A percentile compares a stretch with the other conserved stretches of the same genome.
Evolutionary conservation across 176 grass and related monocot genomes (phyloP).

Genomic region (Elymus sibiricus): DNA sequence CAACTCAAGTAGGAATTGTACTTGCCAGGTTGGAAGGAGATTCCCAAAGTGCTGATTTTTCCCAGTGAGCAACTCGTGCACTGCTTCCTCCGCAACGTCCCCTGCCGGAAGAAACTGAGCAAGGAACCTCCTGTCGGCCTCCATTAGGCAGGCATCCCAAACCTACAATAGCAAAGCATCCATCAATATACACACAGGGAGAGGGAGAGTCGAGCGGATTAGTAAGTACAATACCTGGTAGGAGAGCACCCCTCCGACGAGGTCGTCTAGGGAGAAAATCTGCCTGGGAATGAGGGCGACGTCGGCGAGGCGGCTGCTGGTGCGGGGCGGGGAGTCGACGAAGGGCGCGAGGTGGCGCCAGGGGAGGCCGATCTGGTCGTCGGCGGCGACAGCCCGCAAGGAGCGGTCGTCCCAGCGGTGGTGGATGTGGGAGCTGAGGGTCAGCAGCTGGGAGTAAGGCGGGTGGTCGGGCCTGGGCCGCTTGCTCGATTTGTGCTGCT

Average conservation of each 20-base stretch:
- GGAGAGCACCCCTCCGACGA: constrained; percentile 38
- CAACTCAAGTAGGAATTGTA: background rate
- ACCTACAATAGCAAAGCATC: background rate
- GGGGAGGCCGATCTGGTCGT: constrained; percentile 47
- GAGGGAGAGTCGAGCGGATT: no score
- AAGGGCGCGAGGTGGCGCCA: constrained; percentile 50
- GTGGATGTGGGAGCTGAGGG: constrained; percentile 40
- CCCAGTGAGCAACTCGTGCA: constrained; percentile 50
- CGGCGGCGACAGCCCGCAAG: constrained; percentile 46
- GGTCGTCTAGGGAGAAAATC: constrained; percentile 46
- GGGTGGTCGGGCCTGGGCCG: background rate
- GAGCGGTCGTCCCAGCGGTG: constrained; percentile 38
- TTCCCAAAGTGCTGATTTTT: constrained; percentile 64
- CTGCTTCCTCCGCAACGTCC: constrained; percentile 45
- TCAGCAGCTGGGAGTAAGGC: background rate
- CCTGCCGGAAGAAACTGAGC: constrained; percentile 62
- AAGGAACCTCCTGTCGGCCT: constrained; percentile 58
- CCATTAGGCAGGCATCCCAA: constrained; percentile 44
- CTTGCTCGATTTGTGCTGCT: constrained; percentile 47
- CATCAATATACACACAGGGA: background rate
- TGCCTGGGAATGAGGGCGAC: constrained; percentile 36
- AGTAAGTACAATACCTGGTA: constrained; percentile 53
- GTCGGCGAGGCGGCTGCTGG: constrained; percentile 34
- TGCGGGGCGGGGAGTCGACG: constrained; percentile 14
- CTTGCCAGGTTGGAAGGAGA: constrained; percentile 56